phyloP scores from a whole-genome alignment of 345 rosid species.

The Kernera saxatilis region DNA sequence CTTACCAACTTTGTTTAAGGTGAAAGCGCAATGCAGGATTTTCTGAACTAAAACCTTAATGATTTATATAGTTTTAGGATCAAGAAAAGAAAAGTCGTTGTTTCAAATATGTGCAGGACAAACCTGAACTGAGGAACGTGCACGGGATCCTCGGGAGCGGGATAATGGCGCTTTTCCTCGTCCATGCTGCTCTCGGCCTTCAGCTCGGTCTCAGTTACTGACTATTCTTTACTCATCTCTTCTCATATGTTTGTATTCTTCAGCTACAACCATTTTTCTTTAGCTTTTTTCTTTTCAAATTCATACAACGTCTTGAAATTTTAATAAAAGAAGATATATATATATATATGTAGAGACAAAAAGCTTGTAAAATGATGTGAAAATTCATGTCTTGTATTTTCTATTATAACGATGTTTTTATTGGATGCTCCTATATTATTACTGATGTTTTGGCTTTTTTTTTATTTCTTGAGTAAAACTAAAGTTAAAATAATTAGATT shows the following conservation, averaged over 20 bases:
- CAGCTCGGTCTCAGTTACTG: slow-evolving; percentile 83
- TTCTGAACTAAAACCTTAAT: background rate
- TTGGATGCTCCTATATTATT: too few relatives aligned
- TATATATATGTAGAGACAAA: too few relatives aligned
- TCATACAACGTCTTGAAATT: background rate
- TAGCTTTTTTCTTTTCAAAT: background rate
- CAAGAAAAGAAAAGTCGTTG: background rate
- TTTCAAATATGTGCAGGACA: slow-evolving; percentile 46
- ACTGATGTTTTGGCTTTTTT: too few relatives aligned
- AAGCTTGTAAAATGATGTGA: background rate
- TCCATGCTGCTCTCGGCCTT: slow-evolving; percentile 80
- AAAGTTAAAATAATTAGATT: too few relatives aligned
- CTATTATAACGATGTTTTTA: background rate
- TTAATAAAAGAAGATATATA: background rate
- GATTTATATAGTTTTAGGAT: background rate
- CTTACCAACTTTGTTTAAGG: slow-evolving; percentile 78
- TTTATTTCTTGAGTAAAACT: too few relatives aligned
- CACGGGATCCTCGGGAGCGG: slow-evolving; percentile 92
- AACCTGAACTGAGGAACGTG: slow-evolving; percentile 71
- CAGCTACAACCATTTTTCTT: background rate
- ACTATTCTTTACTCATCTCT: slow-evolving; percentile 10
- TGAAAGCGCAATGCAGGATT: slow-evolving; percentile 19
- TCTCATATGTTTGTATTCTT: slow-evolving; percentile 8
- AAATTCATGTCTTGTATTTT: background rate
- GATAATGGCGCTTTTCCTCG: slow-evolving; percentile 74